Evolutionary conservation across 371 early-diverging fungal species (phyloP).

Genomic region (Rhizopus stolonifer): DNA sequence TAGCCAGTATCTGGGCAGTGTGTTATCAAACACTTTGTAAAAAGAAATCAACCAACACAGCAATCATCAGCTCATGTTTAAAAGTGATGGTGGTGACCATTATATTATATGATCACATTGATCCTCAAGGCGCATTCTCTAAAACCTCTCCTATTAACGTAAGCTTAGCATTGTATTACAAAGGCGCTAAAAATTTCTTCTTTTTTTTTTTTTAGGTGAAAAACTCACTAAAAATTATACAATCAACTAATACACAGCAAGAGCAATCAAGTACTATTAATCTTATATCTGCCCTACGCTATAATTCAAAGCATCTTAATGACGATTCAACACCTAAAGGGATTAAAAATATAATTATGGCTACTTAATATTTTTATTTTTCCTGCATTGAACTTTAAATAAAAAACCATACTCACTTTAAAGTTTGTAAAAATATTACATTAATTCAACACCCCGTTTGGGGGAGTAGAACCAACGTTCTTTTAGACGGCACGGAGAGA

Average conservation of each 20-base stretch:
- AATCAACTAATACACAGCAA: slow-evolving; percentile 43
- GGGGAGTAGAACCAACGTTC: too few species aligned
- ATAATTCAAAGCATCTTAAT: slow-evolving; percentile 81
- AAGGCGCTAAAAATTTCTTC: background rate
- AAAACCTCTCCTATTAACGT: slow-evolving; percentile 81
- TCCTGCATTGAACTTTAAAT: too few species aligned
- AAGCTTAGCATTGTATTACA: slow-evolving; percentile 6
- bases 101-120: slow-evolving; percentile 89
- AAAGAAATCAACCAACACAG: slow-evolving; percentile 31
- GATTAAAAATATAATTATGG: slow-evolving; percentile 62
- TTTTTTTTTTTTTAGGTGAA: slow-evolving; percentile 43
- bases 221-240: slow-evolving; percentile 73
- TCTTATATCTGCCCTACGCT: slow-evolving; percentile 76
- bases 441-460: too few species aligned
- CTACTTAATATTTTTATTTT: slow-evolving; percentile 20
- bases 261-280: slow-evolving; percentile 55
- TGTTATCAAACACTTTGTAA: slow-evolving; percentile 68
- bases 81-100: slow-evolving; percentile 88
- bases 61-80: slow-evolving; percentile 52
- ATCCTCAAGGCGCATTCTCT: slow-evolving; percentile 76
- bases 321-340: slow-evolving; percentile 79
- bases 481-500: too few species aligned
- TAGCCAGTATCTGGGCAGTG: slow-evolving; percentile 67
- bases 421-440: too few species aligned
- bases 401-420: too few species aligned